Percentiles rank a stretch among this genome's conserved stretches.
Conservation (phyloP, 345 rosid genomes). For the Gossypium thurberi region DNA sequence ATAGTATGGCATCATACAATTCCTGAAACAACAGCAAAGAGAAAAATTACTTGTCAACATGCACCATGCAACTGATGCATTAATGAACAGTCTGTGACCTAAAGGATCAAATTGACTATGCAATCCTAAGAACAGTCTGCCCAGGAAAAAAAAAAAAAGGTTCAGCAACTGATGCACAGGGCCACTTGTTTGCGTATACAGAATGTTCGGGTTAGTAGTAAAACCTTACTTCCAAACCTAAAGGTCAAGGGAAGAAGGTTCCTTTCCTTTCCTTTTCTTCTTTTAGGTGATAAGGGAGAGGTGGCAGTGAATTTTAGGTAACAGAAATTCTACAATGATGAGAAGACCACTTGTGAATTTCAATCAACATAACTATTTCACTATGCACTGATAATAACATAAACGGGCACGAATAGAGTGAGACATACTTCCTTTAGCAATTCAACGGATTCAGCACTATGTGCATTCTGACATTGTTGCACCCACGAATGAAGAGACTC, state of each 20-base stretch:
- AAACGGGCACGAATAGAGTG: not conserved
- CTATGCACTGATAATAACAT: not conserved
- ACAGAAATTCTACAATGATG: not conserved
- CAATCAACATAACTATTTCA: not conserved
- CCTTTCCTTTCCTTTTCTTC: not conserved
- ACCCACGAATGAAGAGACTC: conserved; percentile 57
- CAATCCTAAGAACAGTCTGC: not conserved
- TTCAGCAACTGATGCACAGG: not conserved
- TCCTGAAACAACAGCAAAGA: conserved; percentile 45
- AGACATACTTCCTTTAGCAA: conserved; percentile 69
- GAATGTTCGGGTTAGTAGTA: not conserved
- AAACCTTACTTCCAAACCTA: not conserved
- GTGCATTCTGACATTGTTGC: conserved; percentile 57
- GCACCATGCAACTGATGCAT: not conserved
- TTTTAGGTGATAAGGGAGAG: not conserved
- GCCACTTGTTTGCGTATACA: not conserved
- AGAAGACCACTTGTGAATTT: not conserved
- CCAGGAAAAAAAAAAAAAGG: not conserved
- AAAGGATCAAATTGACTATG: not conserved
- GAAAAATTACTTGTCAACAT: not conserved
- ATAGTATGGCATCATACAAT: conserved; percentile 58
- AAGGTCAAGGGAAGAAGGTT: not conserved
- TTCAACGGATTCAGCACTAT: conserved; percentile 80
- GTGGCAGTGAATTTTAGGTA: not conserved
- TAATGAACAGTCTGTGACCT: not conserved